Evolutionary conservation across 441 rosid genomes (phyloP), one percentile per base, ranked within the genome.

Genomic region (Croton laevigatus): DNA sequence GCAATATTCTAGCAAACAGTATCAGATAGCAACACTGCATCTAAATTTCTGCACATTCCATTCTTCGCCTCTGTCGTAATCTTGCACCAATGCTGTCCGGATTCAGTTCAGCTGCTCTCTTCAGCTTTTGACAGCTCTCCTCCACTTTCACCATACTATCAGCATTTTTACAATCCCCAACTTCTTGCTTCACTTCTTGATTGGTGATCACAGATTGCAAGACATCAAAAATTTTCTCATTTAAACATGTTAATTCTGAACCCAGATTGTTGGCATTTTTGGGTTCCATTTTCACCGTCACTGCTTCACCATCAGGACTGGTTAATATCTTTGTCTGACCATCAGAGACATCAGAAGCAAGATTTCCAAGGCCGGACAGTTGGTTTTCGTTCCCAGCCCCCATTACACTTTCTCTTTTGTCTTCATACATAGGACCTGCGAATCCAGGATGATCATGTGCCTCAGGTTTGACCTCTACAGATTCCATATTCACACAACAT

Each of bases 61-160:
- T 66, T 74, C 57, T 76, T 49, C 78, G 80, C 75, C 89, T 83
- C 79, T 74, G 88, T 69, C 87, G 72, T 46, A 82, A 70, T 79
- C 91, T 83, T 81, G 80, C 83, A 65, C 80, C 86, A 57, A 80
- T 83, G 68, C 88, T 85, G 61, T 82, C 75, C 13, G 72, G 72
- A 76, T 55, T 73, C 58, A 81, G 77, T 62, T 27, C 32, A 27
- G 32, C 32, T 27, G 32, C 32, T 27, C 78, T 80, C 54, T 49
- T 51, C 9, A 23, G 76, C 57, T 75, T 79, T 36, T 70, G 32
- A 59, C 71, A 27, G 22, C 55, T 71, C n/a, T 40, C 76, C n/a
- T 40, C 76, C 14, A 11, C 42, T 59, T 48, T 59, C 52, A 3
- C 45, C 62, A 14, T 38, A 36, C 13, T 7, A 61, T 49, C 65